Percentiles rank a stretch among this genome's conserved stretches.
phyloP scores from a whole-genome alignment of 2,329 filamentous ascomycete species.

The Hypoxylon sp. region DNA sequence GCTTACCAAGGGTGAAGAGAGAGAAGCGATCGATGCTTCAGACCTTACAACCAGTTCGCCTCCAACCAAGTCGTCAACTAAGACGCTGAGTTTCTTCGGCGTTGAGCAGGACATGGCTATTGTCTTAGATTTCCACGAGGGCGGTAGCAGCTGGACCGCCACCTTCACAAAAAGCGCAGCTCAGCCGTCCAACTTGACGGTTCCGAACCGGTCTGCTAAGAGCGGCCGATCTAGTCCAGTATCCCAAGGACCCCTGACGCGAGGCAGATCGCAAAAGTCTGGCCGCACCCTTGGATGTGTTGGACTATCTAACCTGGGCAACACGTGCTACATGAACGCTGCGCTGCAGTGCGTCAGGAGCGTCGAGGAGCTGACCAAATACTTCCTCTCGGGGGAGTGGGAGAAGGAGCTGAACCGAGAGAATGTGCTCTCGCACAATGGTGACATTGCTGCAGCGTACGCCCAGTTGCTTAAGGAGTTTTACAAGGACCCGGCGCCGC shows the following conservation, averaged over 20 bases:
- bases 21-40: slow-evolving; percentile 67
- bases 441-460: slow-evolving; percentile 87
- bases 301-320: slow-evolving; percentile 88
- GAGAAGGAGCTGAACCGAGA: slow-evolving; percentile 81
- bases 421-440: slow-evolving; percentile 86
- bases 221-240: slow-evolving; percentile 76
- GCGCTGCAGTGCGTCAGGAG: slow-evolving; percentile 93
- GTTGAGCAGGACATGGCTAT: slow-evolving; percentile 78
- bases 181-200: slow-evolving; percentile 45
- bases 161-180: slow-evolving; percentile 50
- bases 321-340: slow-evolving; percentile 99
- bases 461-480: slow-evolving; percentile 78
- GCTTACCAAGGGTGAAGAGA: slow-evolving; percentile 68
- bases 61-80: slow-evolving; percentile 71
- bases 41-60: slow-evolving; percentile 78
- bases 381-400: slow-evolving; percentile 81
- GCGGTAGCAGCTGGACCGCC: slow-evolving; percentile 65
- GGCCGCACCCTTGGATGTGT: slow-evolving; percentile 78
- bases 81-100: slow-evolving; percentile 70
- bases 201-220: slow-evolving; percentile 53
- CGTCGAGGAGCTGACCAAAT: slow-evolving; percentile 91
- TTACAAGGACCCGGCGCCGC: slow-evolving; percentile 71
- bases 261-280: slow-evolving; percentile 74
- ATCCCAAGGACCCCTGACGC: slow-evolving; percentile 67
- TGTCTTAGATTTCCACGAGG: slow-evolving; percentile 82